Evolutionary conservation across 179 eudicot genomes (phyloP), one percentile per base, ranked within the genome.

Genomic region (Beta corolliflora): DNA sequence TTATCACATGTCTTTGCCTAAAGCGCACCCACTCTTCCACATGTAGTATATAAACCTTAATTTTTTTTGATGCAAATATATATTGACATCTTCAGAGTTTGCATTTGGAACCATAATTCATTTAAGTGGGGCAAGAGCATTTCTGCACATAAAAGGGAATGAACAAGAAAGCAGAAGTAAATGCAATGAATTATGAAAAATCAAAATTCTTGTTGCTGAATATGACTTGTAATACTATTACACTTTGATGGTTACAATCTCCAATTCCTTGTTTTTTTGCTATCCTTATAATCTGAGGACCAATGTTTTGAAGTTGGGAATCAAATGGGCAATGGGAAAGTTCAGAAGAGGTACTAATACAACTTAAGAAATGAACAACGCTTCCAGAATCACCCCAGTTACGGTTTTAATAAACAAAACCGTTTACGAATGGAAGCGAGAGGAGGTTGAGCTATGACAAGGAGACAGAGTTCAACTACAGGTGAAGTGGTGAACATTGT

Each of bases 371-470:
- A 81, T 82, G 84, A 82, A 77, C 87, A 88, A 84, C 87, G 76
- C 88, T 85, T 80, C 87, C 84, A 45, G 80, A 71, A 75, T 61
- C 77, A 60, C 87, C 69, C 75, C 85, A 56, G 36, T 19, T 25
- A 1, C n/a, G 81, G 79, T 77, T 75, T 76, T 80, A 64, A 54
- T 77, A 83, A 76, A 76, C 14, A 46, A 78, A 55, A 73, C 31
- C 66, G 70, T 71, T 36, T 36, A 70, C 15, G 48, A 55, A 66
- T 18, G 77, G 87, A 83, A 86, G 89, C 81, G 71, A 82, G 82
- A 85, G 83, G 89, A 89, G 91, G 91, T 88, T 90, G 90, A 82
- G 81, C 86, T 71, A 82, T 73, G 68, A 78, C 71, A 31, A 66
- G 41, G 60, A 41, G 60, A 29, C 70, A 71, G 71, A 45, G 55